Conservation (phyloP, 169 alveolate species). For the Plasmodium coatneyi region DNA sequence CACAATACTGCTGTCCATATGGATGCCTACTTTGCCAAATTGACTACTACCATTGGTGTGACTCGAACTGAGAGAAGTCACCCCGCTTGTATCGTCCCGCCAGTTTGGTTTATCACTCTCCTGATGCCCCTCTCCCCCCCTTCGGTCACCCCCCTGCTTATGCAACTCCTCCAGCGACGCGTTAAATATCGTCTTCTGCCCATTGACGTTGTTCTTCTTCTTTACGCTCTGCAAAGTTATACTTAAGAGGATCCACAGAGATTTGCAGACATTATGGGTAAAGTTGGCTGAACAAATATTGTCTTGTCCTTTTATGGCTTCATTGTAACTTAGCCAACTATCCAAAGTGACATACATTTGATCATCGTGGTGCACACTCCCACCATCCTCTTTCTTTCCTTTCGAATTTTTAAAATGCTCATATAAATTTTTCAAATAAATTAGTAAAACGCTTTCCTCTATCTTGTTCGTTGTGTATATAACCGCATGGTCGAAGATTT, state of each 20-base stretch:
- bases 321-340: constrained; percentile 46
- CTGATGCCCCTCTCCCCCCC: background rate
- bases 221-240: constrained; percentile 54
- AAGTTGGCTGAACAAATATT: background rate
- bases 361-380: background rate
- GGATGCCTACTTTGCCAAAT: background rate
- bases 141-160: background rate
- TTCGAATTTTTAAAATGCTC: constrained; percentile 40
- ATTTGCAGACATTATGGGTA: constrained; percentile 38
- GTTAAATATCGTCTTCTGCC: constrained; percentile 53
- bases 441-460: constrained; percentile 22
- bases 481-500: constrained; percentile 69
- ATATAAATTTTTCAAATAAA: constrained; percentile 51
- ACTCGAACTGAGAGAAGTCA: background rate
- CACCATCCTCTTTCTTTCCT: background rate
- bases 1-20: background rate
- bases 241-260: constrained; percentile 57
- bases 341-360: constrained; percentile 52
- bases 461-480: constrained; percentile 45
- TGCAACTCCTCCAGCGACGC: background rate
- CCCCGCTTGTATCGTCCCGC: background rate
- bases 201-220: constrained; percentile 42
- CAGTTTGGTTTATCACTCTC: too few relatives aligned
- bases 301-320: constrained; percentile 45
- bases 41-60: background rate